phyloP scores from a whole-genome alignment of 2,329 filamentous ascomycete genomes.

The Lasiodiplodia hormozganensis region DNA sequence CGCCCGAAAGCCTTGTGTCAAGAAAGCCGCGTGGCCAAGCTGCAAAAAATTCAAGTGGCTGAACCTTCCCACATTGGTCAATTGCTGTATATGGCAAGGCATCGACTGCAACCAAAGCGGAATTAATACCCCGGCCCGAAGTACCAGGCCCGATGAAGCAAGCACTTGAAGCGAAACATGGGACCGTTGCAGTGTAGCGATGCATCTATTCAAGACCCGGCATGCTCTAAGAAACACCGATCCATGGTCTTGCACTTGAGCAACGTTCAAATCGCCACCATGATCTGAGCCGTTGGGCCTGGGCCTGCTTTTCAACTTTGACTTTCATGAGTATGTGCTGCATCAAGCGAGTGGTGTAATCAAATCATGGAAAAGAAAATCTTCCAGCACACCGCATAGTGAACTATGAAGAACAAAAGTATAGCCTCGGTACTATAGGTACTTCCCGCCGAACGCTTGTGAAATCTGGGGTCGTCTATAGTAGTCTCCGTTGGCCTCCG shows the following conservation, averaged over 20 bases:
- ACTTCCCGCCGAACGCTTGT: neutral
- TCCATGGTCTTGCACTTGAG: neutral
- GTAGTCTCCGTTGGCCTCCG: neutral
- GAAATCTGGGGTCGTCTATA: neutral
- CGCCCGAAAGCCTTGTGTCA: neutral
- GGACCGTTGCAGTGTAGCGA: neutral
- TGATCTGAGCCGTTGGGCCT: neutral
- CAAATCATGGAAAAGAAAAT: neutral
- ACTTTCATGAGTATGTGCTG: neutral
- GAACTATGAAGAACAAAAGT: neutral
- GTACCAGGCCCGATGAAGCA: neutral
- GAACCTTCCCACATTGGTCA: neutral
- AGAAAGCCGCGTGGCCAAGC: conserved; percentile 10
- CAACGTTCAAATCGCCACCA: neutral
- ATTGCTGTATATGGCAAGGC: neutral
- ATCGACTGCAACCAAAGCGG: neutral
- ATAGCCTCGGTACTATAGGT: neutral
- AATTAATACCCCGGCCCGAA: neutral
- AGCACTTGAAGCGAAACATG: neutral
- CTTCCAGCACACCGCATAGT: neutral
- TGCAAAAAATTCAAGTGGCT: neutral
- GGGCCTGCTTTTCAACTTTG: neutral
- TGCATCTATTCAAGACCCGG: neutral
- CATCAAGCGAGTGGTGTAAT: neutral
- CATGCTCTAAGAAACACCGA: neutral